Base-by-base conservation (phyloP, 2,329 filamentous ascomycete species). In the Diaporthe citrichinensis region DNA sequence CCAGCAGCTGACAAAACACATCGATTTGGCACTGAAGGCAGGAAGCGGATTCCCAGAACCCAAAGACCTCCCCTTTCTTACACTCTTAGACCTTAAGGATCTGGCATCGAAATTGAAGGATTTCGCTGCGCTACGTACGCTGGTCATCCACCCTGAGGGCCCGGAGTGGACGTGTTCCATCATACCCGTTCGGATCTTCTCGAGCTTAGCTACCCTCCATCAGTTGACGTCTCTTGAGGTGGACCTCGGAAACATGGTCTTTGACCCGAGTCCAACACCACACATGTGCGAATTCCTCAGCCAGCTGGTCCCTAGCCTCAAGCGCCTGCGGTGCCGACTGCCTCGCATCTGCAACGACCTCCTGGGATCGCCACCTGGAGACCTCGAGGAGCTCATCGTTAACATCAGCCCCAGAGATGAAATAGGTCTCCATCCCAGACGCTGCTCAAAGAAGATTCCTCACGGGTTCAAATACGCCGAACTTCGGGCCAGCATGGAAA, bases 101-200 rank as follows among this genome's bases (percentile, higher is more conserved):
- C 5, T 67, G 28, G 41, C 28, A 5, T 49, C 28, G 2, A 5
- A 5, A 1, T 28, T 67, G 0, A 15, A 34, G 25, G 9, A 14
- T 20, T 49, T 67, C 14, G 12, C 20, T 10, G 41, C 28, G 28
- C 41, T 67, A 12, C 61, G 61, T 17, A n/a, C 41, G 20, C 41
- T 67, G 20, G 17, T 23, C 44, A 36, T 67, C 4, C 20, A 20
- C 44, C 2, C n/a, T 1, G 14, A 10, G 6, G 6, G 7, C 14
- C 1, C 0, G 0, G 49, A n/a, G 0, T n/a, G 49, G 49, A 0
- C 0, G 4, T 15, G 2, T 3, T 4, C 59, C 1, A 0, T 0
- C 4, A 23, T 67, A 20, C 25, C 7, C 20, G 8, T 4, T 9
- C 61, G 28, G 7, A 9, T 51, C 6, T 1, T 67, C 28, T 7